These are phyloP conservation scores for Papiliotrema flavescens DNA, from an alignment of 1,284 basidiomycete genomes.

Conservation along the genomic window DNA sequence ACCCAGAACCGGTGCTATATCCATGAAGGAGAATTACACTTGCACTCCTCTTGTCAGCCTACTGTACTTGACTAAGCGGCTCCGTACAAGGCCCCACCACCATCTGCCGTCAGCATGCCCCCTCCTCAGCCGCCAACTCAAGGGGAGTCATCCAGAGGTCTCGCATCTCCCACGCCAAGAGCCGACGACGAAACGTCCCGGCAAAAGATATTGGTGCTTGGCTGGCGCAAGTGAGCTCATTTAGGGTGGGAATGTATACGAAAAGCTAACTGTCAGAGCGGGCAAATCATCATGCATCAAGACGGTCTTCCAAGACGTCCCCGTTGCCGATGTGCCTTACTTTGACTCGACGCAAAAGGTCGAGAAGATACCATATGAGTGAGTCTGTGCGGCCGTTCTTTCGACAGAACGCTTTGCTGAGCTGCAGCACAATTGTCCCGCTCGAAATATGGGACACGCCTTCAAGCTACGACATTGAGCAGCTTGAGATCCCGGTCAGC, in stretches of 20 bases:
- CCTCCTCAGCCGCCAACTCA: not conserved
- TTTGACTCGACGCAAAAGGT: slow-evolving; percentile 80
- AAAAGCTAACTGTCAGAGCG: slow-evolving; percentile 55
- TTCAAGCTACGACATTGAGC: slow-evolving; percentile 72
- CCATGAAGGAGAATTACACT: no score
- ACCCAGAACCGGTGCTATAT: no score
- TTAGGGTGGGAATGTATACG: slow-evolving; percentile 2
- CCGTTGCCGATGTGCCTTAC: slow-evolving; percentile 84
- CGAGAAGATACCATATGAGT: slow-evolving; percentile 76
- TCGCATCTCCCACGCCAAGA: slow-evolving; percentile 1
- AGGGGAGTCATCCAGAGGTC: slow-evolving; percentile 27
- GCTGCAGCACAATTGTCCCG: slow-evolving; percentile 76
- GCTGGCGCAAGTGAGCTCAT: slow-evolving; percentile 65
- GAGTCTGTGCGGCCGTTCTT: slow-evolving; percentile 44
- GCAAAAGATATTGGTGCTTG: slow-evolving; percentile 69
- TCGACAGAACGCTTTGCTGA: slow-evolving; percentile 2
- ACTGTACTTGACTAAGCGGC: no score
- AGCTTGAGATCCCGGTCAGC: slow-evolving; percentile 65
- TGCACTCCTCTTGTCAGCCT: no score
- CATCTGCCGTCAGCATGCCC: not conserved
- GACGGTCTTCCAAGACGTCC: slow-evolving; percentile 81
- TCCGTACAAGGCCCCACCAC: no score
- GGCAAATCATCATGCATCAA: slow-evolving; percentile 92
- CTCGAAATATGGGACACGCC: slow-evolving; percentile 96
- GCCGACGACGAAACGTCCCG: slow-evolving; percentile 22